Base-by-base conservation (phyloP, 257 asterid species). In the Lantana camara region DNA sequence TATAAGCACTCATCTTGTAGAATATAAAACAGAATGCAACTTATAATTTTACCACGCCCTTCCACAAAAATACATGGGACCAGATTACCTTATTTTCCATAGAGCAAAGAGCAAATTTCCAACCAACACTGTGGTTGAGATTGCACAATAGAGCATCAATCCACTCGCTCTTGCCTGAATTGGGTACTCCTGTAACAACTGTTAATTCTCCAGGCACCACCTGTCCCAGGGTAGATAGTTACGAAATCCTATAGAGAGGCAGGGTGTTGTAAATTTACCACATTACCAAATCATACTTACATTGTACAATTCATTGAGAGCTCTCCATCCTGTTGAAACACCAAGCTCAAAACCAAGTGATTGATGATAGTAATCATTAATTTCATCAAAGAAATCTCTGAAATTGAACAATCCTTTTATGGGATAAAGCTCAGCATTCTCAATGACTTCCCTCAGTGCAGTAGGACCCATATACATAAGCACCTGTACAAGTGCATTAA, bases 101-200 rank as follows among this genome's bases (percentile, higher is more conserved):
- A 27, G 99, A 94, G 80, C 99, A 94, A 46, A 94, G 82, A 41
- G 87, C 97, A 73, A 94, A 94, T 81, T 86, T 94, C 97, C 97
- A 94, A 60, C 96, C 96, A 65, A 76, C 95, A 55, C 73, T 83
- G 35, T 60, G 88, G 71, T 90, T 94, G 71, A 94, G 95, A 75
- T 94, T 94, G 89, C 95, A 86, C 64, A 94, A 44, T 57, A 94
- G 95, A 72, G 99, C 96, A 77, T 94, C 97, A 71, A 94, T 94
- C 99, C 99, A 94, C 75, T 94, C 99, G 70, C 99, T 90, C 90
- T 94, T 94, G 69, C 97, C 99, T 10, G 99, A 94, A 85, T 94
- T 94, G 20, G 99, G 99, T 65, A 94, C 96, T 67, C 99, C 99
- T 21, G 99, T 90, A 51, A 94, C 91, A 64, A 94, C 69, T 52